phyloP scores from a whole-genome alignment of 2,329 filamentous ascomycete genomes.

The Bipolaris sorokiniana region DNA sequence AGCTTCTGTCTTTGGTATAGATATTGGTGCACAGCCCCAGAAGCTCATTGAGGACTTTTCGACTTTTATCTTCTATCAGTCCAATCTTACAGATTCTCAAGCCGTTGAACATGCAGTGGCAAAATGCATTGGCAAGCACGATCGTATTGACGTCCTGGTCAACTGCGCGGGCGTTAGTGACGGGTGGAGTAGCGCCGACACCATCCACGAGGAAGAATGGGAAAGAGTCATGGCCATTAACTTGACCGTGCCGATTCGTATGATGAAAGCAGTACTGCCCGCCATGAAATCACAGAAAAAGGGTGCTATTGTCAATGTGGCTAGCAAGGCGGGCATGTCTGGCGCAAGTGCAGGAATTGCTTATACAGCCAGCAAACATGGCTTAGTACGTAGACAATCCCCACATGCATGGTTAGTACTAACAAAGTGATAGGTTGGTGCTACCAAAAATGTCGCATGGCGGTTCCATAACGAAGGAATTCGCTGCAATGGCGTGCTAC shows the following conservation, averaged over 20 bases:
- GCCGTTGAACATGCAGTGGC: slow-evolving; percentile 33
- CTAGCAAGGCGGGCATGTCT: slow-evolving; percentile 35
- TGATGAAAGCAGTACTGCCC: slow-evolving; percentile 55
- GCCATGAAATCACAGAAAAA: slow-evolving; percentile 49
- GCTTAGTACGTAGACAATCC: slow-evolving; percentile 42
- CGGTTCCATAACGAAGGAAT: slow-evolving; percentile 55
- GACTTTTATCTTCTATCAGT: slow-evolving; percentile 34
- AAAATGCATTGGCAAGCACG: slow-evolving; percentile 30
- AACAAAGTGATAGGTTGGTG: slow-evolving; percentile 44
- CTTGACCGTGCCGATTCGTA: slow-evolving; percentile 52
- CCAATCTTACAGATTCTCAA: slow-evolving; percentile 27
- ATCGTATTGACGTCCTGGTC: slow-evolving; percentile 51
- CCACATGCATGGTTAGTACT: not conserved
- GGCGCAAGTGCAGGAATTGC: slow-evolving; percentile 53
- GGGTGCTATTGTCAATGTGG: slow-evolving; percentile 53
- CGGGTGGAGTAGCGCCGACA: slow-evolving; percentile 50
- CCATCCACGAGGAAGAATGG: slow-evolving; percentile 49
- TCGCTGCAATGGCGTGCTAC: slow-evolving; percentile 55
- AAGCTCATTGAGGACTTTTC: slow-evolving; percentile 22
- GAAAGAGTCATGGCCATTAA: slow-evolving; percentile 52
- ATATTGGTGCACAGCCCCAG: slow-evolving; percentile 29
- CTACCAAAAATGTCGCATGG: slow-evolving; percentile 58
- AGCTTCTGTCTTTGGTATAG: slow-evolving; percentile 39
- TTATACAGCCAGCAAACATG: slow-evolving; percentile 56
- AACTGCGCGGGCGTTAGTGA: slow-evolving; percentile 57